Base-by-base conservation (phyloP, 2,329 filamentous ascomycete genomes). In the Blastomyces percursus region DNA sequence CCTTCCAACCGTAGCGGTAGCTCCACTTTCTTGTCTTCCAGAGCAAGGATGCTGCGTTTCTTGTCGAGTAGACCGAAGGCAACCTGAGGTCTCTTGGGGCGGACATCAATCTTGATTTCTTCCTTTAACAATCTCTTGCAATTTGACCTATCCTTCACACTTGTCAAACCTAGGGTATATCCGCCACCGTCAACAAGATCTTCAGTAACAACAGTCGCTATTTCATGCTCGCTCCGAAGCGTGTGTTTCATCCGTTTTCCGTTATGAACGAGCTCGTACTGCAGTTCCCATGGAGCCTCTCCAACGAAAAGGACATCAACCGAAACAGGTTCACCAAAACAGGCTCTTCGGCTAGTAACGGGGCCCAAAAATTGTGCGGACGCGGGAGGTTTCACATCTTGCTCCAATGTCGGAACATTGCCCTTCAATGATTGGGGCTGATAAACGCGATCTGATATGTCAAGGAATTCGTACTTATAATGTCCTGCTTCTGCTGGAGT, bases 251-350 rank as follows among this genome's bases (percentile, higher is more conserved):
- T 86, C 61, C 92, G 85, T 75, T 89, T 95, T 62, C 92, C 92
- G 62, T 91, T 89, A 75, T 97, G 90, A 8, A 96, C 84, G 50
- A 96, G 79, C 74, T 97, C 94, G 78, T 96, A 99, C 71, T 97
- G 91, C 48, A 99, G 77, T 27, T 82, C 88, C 80, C 93, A 97
- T 0, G 95, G 94, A 21, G 86, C 82, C 69, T 97, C 91, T 51
- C 95, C 94, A 55, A 85, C 80, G 51, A 97, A 82, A 60, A 81
- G 76, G 48, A 96, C 85, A 62, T 90, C 85, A 35, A 94, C 84
- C 40, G 86, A 83, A 7, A 92, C 85, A 24, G 86, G 81, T 62
- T 96, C 87, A 64, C 94, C 91, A 62, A 97, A 87, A 71, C 94
- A 99, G 58, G 89, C 86, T 68, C 84, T 86, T 64, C 77, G 77